These are phyloP conservation scores for Colletotrichum sidae DNA, from an alignment of 2,329 filamentous ascomycete species.

Conservation along the genomic window DNA sequence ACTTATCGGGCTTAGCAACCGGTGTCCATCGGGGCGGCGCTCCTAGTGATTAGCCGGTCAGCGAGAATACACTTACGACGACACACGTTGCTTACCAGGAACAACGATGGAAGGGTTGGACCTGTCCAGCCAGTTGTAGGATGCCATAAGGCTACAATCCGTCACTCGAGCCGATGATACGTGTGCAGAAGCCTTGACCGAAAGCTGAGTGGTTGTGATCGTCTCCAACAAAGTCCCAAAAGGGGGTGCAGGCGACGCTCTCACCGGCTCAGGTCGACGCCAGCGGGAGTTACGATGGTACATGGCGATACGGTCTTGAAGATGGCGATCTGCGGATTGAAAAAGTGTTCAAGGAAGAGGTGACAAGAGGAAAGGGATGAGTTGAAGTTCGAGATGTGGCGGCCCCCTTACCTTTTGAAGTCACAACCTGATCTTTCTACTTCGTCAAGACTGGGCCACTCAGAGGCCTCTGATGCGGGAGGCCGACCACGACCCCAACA, in stretches of 20 bases:
- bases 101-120: constrained; percentile 44
- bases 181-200: neutral
- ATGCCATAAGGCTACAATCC: constrained; percentile 42
- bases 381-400: no score
- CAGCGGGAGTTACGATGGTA: constrained; percentile 6
- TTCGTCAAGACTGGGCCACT: neutral
- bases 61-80: neutral
- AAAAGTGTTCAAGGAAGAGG: no score
- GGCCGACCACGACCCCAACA: constrained; percentile 18
- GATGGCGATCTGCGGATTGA: no score
- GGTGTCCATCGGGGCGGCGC: constrained; percentile 64
- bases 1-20: constrained; percentile 43
- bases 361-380: no score
- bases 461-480: constrained; percentile 11
- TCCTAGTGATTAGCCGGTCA: constrained; percentile 48
- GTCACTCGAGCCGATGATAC: constrained; percentile 23
- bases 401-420: no score
- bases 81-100: constrained; percentile 43
- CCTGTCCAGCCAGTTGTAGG: constrained; percentile 52
- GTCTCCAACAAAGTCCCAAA: constrained; percentile 24
- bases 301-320: neutral
- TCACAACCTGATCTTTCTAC: neutral
- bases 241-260: constrained; percentile 16
- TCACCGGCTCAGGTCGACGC: constrained; percentile 1
- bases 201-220: constrained; percentile 4